Evolutionary conservation across 345 rosid species (phyloP).

Genomic region (Ceriops tagal): DNA sequence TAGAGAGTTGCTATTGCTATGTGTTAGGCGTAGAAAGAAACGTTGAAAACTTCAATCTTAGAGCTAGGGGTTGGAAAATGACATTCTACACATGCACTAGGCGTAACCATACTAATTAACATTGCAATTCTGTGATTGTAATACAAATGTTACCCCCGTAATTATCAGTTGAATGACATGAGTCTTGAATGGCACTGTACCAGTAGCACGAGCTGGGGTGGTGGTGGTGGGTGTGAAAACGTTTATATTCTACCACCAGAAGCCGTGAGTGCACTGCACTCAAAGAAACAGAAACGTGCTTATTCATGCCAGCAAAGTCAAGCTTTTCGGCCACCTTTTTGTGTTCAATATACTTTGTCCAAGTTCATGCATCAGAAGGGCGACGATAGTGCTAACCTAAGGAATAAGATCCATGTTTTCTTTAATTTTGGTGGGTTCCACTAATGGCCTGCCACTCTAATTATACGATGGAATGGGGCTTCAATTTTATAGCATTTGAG

Average conservation of each 20-base stretch:
- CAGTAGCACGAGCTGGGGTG: neutral
- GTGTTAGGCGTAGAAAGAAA: neutral
- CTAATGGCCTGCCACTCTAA: slow-evolving; percentile 26
- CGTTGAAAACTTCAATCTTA: slow-evolving; percentile 1
- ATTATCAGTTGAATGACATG: no score
- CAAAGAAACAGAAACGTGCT: slow-evolving; percentile 65
- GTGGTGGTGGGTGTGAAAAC: slow-evolving; percentile 22
- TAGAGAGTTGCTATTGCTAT: no score
- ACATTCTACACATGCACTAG: neutral
- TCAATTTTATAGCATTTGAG: neutral
- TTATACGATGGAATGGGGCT: neutral
- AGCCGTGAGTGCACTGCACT: slow-evolving; percentile 78
- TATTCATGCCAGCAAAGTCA: slow-evolving; percentile 69
- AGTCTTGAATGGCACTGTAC: no score
- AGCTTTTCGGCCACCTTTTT: slow-evolving; percentile 70
- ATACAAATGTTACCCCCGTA: no score
- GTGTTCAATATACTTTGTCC: slow-evolving; percentile 21
- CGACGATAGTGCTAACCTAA: neutral
- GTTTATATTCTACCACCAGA: slow-evolving; percentile 29
- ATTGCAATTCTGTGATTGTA: no score
- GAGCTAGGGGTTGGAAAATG: neutral
- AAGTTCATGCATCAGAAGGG: slow-evolving; percentile 29
- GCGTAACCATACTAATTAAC: no score
- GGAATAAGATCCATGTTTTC: slow-evolving; percentile 13
- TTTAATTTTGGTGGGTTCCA: slow-evolving; percentile 35